Evolutionary conservation across 495 filamentous ascomycete species (phyloP), one percentile per base, ranked within the genome.

Genomic region (Trichoderma parareesei): DNA sequence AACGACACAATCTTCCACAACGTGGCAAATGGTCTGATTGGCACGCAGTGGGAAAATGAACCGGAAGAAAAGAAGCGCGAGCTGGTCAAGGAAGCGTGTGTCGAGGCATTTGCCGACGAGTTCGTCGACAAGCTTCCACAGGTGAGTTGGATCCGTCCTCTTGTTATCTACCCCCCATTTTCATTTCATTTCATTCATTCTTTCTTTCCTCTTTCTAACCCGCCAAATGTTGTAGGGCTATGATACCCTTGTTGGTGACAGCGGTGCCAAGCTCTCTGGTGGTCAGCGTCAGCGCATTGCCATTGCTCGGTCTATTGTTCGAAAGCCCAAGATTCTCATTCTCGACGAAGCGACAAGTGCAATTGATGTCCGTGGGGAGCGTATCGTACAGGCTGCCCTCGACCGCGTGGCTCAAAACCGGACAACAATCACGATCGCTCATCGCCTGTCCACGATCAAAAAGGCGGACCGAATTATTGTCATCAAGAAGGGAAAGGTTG

Each of bases 341-440:
- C 77, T 97, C 62, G 92, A 96, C 71, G 92, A 96, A 70, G 90
- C 90, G 0, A 96, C 91, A 0, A 87, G 85, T 69, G 88, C 90
- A 55, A 79, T 96, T 18, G 91, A 96, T 70, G 81, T 84, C 16
- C 81, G 82, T 46, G 87, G 87, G 65, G 89, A 92, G 66, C 76
- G 80, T 8, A 82, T 86, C 14, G 82, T 93, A 16, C 88, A 93
- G 74, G 82, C 84, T 7, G 84, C 86, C 2, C 81, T 93, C 33
- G 84, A 90, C 60, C 75, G 81, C 33, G 88, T 87, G 69, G 82
- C 88, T 0, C 78, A 83, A 64, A 84, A 83, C 3, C 83, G 89
- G 41, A 95, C 90, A 5, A 92, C 89, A 1, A 87, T 95, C 64
- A 87, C 89, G n/a, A 90, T 95, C 27, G 84, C 85, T 20, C 90